Percentiles rank a stretch among this genome's conserved stretches.
phyloP scores from a whole-genome alignment of 192 early-diverging fungal species.

The Coemansia sp. region DNA sequence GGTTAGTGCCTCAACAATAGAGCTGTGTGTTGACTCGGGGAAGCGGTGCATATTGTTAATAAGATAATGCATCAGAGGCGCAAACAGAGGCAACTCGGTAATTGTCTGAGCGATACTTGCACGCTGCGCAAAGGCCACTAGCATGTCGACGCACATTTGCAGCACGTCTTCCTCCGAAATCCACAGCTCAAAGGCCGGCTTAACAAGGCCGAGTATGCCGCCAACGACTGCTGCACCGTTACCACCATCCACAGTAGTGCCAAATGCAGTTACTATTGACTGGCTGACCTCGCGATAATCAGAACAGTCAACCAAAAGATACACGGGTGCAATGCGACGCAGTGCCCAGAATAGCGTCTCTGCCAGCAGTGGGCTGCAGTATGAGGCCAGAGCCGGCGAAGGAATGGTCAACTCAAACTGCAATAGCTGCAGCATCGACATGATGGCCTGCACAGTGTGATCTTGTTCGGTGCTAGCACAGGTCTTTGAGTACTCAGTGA shows the following conservation, averaged over 20 bases:
- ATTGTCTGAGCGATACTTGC: conserved; percentile 35
- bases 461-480: conserved; percentile 23
- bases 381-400: conserved; percentile 16
- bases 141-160: conserved; percentile 43
- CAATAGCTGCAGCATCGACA: conserved; percentile 35
- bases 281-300: conserved; percentile 32
- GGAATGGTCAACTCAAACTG: conserved; percentile 42
- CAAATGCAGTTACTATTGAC: conserved; percentile 37
- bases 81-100: conserved; percentile 26
- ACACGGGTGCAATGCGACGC: conserved; percentile 45
- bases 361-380: conserved; percentile 42
- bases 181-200: conserved; percentile 43
- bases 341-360: conserved; percentile 51
- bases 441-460: conserved; percentile 33
- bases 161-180: conserved; percentile 45
- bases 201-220: conserved; percentile 30
- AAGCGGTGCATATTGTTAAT: conserved; percentile 34
- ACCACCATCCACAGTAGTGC: conserved; percentile 21
- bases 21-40: conserved; percentile 48
- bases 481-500: conserved; percentile 26
- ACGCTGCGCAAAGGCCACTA: conserved; percentile 37
- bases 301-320: conserved; percentile 33
- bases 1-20: conserved; percentile 41
- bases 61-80: conserved; percentile 32
- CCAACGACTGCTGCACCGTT: conserved; percentile 21